phyloP scores from a whole-genome alignment of 129 eudicot genomes.

The Solidago caesia region DNA sequence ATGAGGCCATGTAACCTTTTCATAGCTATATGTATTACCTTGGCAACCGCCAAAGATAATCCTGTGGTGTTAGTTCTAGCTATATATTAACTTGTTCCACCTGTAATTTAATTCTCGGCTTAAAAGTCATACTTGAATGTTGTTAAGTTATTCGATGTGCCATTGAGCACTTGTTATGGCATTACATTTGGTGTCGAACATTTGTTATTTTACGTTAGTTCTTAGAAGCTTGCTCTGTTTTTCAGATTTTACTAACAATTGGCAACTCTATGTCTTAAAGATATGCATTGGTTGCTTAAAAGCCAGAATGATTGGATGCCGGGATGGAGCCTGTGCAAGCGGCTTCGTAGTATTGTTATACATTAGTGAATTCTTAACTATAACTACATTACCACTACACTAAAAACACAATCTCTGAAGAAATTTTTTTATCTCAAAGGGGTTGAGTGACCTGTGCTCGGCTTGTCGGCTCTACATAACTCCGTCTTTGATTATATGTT shows the following conservation, averaged over 20 bases:
- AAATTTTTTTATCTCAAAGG: no score
- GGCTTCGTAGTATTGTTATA: no score
- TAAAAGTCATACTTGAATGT: conserved; percentile 10
- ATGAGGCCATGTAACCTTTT: conserved; percentile 25
- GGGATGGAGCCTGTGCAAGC: no score
- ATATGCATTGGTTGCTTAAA: neutral
- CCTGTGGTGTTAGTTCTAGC: conserved; percentile 17
- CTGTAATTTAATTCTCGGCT: conserved; percentile 22
- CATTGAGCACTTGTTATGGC: conserved; percentile 3
- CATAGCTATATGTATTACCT: conserved; percentile 24
- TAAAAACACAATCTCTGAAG: no score
- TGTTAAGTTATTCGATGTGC: neutral
- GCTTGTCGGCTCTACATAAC: no score
- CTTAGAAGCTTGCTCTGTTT: neutral
- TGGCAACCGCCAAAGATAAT: conserved; percentile 16
- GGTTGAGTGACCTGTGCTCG: no score
- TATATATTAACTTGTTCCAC: conserved; percentile 19
- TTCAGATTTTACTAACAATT: neutral
- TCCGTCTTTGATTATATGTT: no score
- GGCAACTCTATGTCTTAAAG: neutral
- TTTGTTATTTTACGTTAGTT: neutral
- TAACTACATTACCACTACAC: no score
- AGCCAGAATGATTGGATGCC: no score
- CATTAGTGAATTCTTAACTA: no score
- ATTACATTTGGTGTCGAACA: neutral